phyloP scores from a whole-genome alignment of 805 yeast species.

The Myxozyma vanderwaltii region DNA sequence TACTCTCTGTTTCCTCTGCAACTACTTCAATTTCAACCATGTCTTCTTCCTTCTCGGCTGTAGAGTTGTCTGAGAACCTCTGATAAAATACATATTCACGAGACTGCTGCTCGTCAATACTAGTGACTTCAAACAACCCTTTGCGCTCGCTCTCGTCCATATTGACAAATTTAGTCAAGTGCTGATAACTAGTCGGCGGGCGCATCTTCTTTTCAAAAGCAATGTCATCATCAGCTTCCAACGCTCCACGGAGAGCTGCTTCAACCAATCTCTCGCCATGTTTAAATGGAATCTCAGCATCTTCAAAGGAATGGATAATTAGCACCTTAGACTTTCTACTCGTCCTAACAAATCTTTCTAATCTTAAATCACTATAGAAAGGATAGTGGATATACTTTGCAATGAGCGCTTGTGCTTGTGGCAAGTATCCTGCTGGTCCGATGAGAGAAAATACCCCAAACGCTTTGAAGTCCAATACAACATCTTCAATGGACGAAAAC shows the following conservation, averaged over 20 bases:
- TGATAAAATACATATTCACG: constrained; percentile 22
- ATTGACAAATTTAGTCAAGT: constrained; percentile 8
- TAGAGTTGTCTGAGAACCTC: constrained; percentile 1
- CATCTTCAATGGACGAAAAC: constrained; percentile 25
- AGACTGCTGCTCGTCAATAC: constrained; percentile 10
- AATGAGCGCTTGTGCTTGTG: constrained; percentile 1
- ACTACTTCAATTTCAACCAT: neutral
- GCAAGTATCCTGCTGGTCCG: constrained; percentile 2
- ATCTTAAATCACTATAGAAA: constrained; percentile 20
- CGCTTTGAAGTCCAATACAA: constrained; percentile 9
- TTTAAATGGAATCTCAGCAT: constrained; percentile 19
- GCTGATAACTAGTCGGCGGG: neutral
- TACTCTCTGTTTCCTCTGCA: neutral
- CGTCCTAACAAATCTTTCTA: constrained; percentile 19
- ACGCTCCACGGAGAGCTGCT: constrained; percentile 22
- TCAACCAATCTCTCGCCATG: constrained; percentile 24
- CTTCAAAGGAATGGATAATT: constrained; percentile 22
- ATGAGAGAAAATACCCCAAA: constrained; percentile 22
- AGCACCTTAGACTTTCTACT: constrained; percentile 14
- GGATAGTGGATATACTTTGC: constrained; percentile 3
- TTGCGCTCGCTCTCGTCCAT: constrained; percentile 14
- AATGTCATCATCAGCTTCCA: constrained; percentile 14
- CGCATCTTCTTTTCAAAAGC: neutral
- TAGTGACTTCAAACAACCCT: constrained; percentile 18
- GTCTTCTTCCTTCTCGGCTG: neutral